Evolutionary conservation across 1,139 yeast species (phyloP).

Genomic region (Suhomyces bokatorum): DNA sequence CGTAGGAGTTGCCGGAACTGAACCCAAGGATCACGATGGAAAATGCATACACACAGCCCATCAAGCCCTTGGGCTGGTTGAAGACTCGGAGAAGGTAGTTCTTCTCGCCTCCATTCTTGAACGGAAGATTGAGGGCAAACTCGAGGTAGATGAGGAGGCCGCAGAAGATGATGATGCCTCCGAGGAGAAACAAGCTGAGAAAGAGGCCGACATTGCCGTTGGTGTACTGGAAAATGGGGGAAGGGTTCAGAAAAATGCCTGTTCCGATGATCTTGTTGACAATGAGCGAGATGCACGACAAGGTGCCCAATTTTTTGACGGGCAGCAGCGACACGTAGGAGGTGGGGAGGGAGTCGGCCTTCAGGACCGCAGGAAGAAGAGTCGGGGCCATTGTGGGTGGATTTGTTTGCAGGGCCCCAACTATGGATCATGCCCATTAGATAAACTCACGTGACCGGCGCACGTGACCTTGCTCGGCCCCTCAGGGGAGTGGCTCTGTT

Average conservation of each 20-base stretch:
- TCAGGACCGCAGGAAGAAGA: conserved; percentile 7
- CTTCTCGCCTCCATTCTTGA: conserved; percentile 51
- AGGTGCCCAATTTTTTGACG: conserved; percentile 23
- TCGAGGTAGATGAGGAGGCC: conserved; percentile 50
- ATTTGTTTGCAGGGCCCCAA: neutral
- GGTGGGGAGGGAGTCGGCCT: neutral
- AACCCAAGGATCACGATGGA: conserved; percentile 51
- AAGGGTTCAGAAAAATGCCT: conserved; percentile 52
- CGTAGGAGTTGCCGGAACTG: conserved; percentile 52
- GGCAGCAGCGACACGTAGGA: neutral
- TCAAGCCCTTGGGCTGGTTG: conserved; percentile 35
- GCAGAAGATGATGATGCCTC: conserved; percentile 48
- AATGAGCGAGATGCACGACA: conserved; percentile 36
- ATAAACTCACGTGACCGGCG: conserved; percentile 4
- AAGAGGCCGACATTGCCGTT: conserved; percentile 46
- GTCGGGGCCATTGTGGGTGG: conserved; percentile 2
- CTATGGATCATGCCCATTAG: conserved; percentile 1
- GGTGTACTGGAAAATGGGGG: conserved; percentile 45
- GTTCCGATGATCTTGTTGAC: conserved; percentile 56
- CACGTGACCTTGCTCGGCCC: neutral
- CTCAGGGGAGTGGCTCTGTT: no score
- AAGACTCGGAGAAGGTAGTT: conserved; percentile 49
- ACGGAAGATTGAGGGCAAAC: conserved; percentile 48
- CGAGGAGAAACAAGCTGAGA: conserved; percentile 41
- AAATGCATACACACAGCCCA: conserved; percentile 48